A percentile compares a stretch with the other conserved stretches of the same genome.
Evolutionary conservation across 805 yeast species (phyloP).

Genomic region (Ogataea methylovora): DNA sequence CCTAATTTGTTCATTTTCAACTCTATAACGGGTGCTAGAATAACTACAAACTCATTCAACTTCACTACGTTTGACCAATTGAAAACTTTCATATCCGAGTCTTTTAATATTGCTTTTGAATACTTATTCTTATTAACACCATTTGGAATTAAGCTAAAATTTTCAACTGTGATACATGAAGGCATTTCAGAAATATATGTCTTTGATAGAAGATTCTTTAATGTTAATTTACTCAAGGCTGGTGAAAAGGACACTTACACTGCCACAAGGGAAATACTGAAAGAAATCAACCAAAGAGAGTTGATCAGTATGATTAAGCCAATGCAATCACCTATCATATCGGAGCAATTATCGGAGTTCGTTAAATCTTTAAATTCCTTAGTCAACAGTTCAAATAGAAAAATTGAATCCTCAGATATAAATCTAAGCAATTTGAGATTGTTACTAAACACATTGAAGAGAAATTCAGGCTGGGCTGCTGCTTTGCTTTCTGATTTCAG

Average conservation of each 20-base stretch:
- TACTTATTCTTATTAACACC: slow-evolving; percentile 51
- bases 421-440: slow-evolving; percentile 28
- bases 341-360: slow-evolving; percentile 13
- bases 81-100: slow-evolving; percentile 30
- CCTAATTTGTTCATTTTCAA: slow-evolving; percentile 25
- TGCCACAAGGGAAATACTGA: slow-evolving; percentile 8
- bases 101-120: slow-evolving; percentile 32
- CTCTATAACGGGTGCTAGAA: slow-evolving; percentile 36
- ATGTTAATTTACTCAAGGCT: slow-evolving; percentile 10
- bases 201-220: slow-evolving; percentile 55
- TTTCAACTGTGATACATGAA: slow-evolving; percentile 36
- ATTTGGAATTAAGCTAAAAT: slow-evolving; percentile 55
- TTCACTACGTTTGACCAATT: slow-evolving; percentile 36
- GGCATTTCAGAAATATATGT: slow-evolving; percentile 51
- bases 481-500: slow-evolving; percentile 28
- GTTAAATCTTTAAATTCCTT: slow-evolving; percentile 10
- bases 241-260: not conserved
- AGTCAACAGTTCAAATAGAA: slow-evolving; percentile 4
- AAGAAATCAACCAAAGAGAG: slow-evolving; percentile 18
- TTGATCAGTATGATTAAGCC: slow-evolving; percentile 26
- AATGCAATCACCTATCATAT: slow-evolving; percentile 22
- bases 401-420: slow-evolving; percentile 16
- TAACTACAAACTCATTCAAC: slow-evolving; percentile 28
- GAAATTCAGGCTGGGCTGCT: slow-evolving; percentile 31
- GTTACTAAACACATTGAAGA: slow-evolving; percentile 29